Conservation (phyloP, 805 yeast genomes). For the Saccharomyces jurei region DNA sequence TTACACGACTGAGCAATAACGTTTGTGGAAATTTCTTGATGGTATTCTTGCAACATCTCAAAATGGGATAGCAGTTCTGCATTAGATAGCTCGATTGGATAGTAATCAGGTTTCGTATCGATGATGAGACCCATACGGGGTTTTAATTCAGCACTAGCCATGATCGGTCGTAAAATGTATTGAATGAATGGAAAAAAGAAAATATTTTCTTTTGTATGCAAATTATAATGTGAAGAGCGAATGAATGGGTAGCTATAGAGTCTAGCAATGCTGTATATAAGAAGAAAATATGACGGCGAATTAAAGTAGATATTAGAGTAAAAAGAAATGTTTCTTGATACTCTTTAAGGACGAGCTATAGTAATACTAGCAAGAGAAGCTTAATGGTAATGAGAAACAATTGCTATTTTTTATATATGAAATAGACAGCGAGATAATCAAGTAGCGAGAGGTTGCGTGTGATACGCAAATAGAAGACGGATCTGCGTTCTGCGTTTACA, state of each 20-base stretch:
- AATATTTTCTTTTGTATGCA: not conserved
- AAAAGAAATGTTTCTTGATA: not conserved
- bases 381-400: not conserved
- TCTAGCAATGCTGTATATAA: not conserved
- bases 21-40: conserved; percentile 39
- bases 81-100: conserved; percentile 43
- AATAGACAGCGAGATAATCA: not conserved
- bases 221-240: not conserved
- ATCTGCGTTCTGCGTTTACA: not conserved
- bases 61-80: conserved; percentile 43
- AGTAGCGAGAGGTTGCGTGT: not conserved
- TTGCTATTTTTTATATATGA: not conserved
- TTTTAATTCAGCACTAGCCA: not conserved
- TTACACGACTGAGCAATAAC: conserved; percentile 31
- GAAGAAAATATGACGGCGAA: not conserved
- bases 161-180: not conserved
- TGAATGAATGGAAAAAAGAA: not conserved
- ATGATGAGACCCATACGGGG: conserved; percentile 29
- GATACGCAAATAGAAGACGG: not conserved
- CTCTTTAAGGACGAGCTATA: not conserved
- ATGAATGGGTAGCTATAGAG: not conserved
- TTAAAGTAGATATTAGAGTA: not conserved
- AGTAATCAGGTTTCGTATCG: conserved; percentile 40
- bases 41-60: conserved; percentile 42
- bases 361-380: not conserved